These are phyloP conservation scores for Rhododendron kiyosumense DNA, from an alignment of 148 eudicot genomes.

Conservation along the genomic window DNA sequence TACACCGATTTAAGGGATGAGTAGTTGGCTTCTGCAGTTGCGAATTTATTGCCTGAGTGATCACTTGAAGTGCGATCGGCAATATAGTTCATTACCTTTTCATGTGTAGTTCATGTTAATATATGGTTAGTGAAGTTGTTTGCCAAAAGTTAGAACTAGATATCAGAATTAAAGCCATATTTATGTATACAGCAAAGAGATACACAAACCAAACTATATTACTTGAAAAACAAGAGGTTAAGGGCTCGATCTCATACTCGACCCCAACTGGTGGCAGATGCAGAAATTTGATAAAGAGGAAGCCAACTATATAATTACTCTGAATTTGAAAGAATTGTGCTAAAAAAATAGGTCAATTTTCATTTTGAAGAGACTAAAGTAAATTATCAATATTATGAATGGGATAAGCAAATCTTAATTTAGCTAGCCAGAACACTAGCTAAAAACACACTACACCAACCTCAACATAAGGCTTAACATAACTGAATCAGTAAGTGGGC, in stretches of 20 bases:
- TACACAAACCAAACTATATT: neutral
- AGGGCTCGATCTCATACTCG: too few relatives aligned
- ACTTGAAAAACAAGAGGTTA: too few relatives aligned
- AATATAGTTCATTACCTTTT: neutral
- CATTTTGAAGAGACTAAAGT: too few relatives aligned
- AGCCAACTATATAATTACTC: neutral
- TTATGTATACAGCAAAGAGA: neutral
- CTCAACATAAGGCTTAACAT: too few relatives aligned
- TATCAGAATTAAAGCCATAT: neutral
- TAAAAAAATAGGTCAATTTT: too few relatives aligned
- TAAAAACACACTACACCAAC: too few relatives aligned
- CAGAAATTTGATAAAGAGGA: neutral
- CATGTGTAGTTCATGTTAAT: neutral
- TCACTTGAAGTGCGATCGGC: neutral
- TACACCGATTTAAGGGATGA: neutral
- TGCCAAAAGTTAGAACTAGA: neutral
- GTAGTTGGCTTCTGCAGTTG: neutral
- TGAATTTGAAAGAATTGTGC: too few relatives aligned
- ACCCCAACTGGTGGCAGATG: neutral
- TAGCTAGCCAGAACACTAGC: too few relatives aligned
- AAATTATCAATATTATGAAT: too few relatives aligned
- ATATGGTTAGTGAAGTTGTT: neutral
- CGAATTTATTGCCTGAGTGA: constrained; percentile 22
- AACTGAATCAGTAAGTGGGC: too few relatives aligned
- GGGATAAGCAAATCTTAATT: too few relatives aligned